A percentile compares a stretch with the other conserved stretches of the same genome.
These are phyloP conservation scores for Phytophthora litchii DNA, from an alignment of 352 stramenopile species.

Conservation along the genomic window DNA sequence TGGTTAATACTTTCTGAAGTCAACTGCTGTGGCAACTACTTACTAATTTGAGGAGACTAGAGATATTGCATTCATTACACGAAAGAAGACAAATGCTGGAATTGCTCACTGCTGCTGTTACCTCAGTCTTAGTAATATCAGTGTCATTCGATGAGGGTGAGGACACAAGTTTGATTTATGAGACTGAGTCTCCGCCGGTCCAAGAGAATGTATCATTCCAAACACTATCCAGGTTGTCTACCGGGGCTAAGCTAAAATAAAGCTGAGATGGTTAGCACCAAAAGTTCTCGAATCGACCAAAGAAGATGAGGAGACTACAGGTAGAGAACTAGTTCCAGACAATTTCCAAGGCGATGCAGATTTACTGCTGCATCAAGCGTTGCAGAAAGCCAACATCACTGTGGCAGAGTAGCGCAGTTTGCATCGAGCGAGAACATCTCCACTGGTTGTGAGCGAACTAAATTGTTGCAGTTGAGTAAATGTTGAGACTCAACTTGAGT, in stretches of 20 bases:
- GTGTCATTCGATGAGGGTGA: conserved; percentile 33
- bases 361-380: conserved; percentile 45
- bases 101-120: conserved; percentile 61
- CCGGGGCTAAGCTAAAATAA: conserved; percentile 67
- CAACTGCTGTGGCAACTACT: too few species aligned
- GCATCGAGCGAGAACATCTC: too few species aligned
- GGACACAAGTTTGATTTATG: conserved; percentile 11
- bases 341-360: conserved; percentile 54
- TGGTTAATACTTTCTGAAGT: too few species aligned
- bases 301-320: conserved; percentile 13
- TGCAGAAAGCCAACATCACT: conserved; percentile 61
- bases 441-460: too few species aligned
- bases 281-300: conserved; percentile 10
- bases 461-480: too few species aligned
- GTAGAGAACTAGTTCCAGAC: conserved; percentile 5
- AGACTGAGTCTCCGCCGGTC: conserved; percentile 24
- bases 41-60: too few species aligned
- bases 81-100: conserved; percentile 63
- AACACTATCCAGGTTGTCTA: conserved; percentile 57
- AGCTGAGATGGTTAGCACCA: conserved; percentile 30
- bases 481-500: too few species aligned
- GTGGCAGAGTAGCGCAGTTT: conserved; percentile 9
- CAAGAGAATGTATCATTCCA: conserved; percentile 73
- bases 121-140: conserved; percentile 19
- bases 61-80: too few species aligned